A percentile compares a stretch with the other conserved stretches of the same genome.
phyloP scores from a whole-genome alignment of 179 eudicot genomes.

The Nepenthes alata region DNA sequence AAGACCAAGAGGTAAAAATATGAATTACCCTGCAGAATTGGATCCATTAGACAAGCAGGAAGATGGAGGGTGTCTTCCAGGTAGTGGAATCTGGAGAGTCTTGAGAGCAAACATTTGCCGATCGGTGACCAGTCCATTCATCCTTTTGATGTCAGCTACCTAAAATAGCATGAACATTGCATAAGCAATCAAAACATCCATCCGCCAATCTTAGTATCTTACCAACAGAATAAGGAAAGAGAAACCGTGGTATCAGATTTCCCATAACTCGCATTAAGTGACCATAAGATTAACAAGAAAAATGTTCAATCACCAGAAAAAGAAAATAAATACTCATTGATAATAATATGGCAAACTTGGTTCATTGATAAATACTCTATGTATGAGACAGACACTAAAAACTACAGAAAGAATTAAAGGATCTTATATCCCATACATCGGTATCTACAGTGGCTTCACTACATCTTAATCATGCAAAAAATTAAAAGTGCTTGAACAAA shows the following conservation, averaged over 20 bases:
- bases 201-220: neutral
- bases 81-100: constrained; percentile 76
- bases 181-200: constrained; percentile 2
- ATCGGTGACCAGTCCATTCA: constrained; percentile 75
- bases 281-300: neutral
- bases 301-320: neutral
- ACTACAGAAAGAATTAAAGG: no score
- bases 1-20: no score
- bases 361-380: no score
- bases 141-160: constrained; percentile 86
- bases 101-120: constrained; percentile 95
- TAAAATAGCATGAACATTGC: constrained; percentile 11
- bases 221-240: neutral
- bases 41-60: constrained; percentile 52
- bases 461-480: no score
- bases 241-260: neutral
- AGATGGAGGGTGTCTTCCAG: constrained; percentile 92
- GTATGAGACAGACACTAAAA: no score
- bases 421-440: no score
- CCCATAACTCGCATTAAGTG: neutral
- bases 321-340: no score
- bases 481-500: no score
- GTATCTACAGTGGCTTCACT: no score
- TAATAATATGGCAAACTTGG: no score
- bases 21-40: constrained; percentile 34